These are phyloP conservation scores for Calocybe gambosa DNA, from an alignment of 1,284 basidiomycete genomes.

Conservation along the genomic window DNA sequence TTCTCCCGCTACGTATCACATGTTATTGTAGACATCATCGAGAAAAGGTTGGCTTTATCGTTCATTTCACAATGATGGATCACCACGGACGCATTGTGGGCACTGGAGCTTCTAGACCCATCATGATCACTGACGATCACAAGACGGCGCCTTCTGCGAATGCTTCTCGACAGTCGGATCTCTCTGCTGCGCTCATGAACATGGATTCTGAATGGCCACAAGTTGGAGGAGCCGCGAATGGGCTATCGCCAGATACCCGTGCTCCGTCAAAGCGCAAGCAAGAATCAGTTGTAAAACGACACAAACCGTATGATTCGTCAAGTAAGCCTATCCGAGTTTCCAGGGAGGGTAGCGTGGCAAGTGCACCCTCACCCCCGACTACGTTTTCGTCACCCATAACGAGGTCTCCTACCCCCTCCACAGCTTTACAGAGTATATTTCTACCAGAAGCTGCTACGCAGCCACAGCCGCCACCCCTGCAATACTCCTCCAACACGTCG, in stretches of 20 bases:
- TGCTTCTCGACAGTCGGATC: slow-evolving; percentile 25
- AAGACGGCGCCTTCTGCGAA: slow-evolving; percentile 53
- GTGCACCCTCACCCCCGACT: slow-evolving; percentile 42
- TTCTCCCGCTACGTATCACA: slow-evolving; percentile 92
- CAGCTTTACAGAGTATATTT: slow-evolving; percentile 24
- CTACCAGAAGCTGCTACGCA: slow-evolving; percentile 19
- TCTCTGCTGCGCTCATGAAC: slow-evolving; percentile 24
- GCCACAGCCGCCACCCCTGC: slow-evolving; percentile 27
- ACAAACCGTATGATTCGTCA: slow-evolving; percentile 54
- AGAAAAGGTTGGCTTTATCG: slow-evolving; percentile 94
- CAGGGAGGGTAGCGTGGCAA: slow-evolving; percentile 48
- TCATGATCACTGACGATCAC: slow-evolving; percentile 99
- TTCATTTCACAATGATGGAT: slow-evolving; percentile 88
- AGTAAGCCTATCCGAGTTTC: slow-evolving; percentile 38
- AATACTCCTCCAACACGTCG: slow-evolving; percentile 31
- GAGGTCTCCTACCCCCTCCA: slow-evolving; percentile 44
- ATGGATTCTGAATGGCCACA: slow-evolving; percentile 44
- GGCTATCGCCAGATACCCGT: slow-evolving; percentile 24
- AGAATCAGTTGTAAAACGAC: slow-evolving; percentile 38
- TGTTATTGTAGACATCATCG: slow-evolving; percentile 99
- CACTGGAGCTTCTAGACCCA: slow-evolving; percentile 80
- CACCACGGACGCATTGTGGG: slow-evolving; percentile 79
- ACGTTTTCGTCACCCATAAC: slow-evolving; percentile 40
- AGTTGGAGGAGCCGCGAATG: slow-evolving; percentile 20
- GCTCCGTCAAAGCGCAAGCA: slow-evolving; percentile 40